A percentile compares a stretch with the other conserved stretches of the same genome.
Conservation (phyloP, 169 alveolate species). For the Eimeria falciformis region DNA sequence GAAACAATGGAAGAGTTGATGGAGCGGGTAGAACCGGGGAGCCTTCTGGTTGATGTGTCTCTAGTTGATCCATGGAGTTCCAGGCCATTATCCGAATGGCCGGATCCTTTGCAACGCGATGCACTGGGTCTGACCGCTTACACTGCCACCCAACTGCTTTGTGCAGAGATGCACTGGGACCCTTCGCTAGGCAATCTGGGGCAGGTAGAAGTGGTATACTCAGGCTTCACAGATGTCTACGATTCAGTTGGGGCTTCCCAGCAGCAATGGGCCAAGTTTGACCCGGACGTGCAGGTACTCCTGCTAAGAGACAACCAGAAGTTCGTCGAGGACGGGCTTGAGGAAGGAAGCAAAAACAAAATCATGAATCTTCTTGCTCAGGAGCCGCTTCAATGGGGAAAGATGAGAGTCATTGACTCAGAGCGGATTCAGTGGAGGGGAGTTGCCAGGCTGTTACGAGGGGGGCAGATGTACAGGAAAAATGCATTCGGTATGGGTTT, state of each 20-base stretch:
- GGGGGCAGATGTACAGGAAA: slow-evolving; percentile 63
- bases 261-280: slow-evolving; percentile 37
- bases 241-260: slow-evolving; percentile 40
- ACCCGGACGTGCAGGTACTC: slow-evolving; percentile 72
- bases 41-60: slow-evolving; percentile 70
- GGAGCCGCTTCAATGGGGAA: slow-evolving; percentile 74
- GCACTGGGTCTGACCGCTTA: slow-evolving; percentile 62
- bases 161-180: slow-evolving; percentile 78
- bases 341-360: slow-evolving; percentile 68
- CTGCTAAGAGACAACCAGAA: slow-evolving; percentile 56
- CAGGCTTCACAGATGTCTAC: slow-evolving; percentile 72
- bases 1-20: slow-evolving; percentile 68
- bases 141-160: slow-evolving; percentile 74
- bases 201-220: slow-evolving; percentile 64
- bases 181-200: slow-evolving; percentile 75
- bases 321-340: slow-evolving; percentile 50
- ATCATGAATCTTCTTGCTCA: slow-evolving; percentile 54
- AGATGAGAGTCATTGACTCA: slow-evolving; percentile 25
- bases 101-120: slow-evolving; percentile 70
- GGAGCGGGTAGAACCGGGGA: slow-evolving; percentile 54
- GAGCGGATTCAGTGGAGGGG: slow-evolving; percentile 68
- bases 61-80: slow-evolving; percentile 74
- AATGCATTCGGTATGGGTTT: slow-evolving; percentile 66
- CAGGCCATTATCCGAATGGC: slow-evolving; percentile 61
- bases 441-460: slow-evolving; percentile 66